Conservation (phyloP, 2,329 filamentous ascomycete genomes). For the Penicillium sp. region DNA sequence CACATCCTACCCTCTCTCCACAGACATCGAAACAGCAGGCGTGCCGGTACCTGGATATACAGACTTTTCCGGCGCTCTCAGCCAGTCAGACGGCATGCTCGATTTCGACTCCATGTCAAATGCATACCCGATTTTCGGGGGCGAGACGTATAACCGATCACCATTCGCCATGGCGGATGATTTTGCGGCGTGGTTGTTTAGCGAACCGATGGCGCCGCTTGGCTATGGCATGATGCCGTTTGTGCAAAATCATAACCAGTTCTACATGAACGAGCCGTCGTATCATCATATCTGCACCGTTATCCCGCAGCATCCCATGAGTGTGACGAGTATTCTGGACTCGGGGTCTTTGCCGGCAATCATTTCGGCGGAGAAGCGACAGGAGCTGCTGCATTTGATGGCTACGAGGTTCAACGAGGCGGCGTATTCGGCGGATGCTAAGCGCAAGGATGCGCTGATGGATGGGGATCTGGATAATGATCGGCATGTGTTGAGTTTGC, state of each 20-base stretch:
- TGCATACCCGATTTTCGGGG: slow-evolving; percentile 79
- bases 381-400: slow-evolving; percentile 78
- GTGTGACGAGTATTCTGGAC: slow-evolving; percentile 78
- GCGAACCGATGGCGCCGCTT: slow-evolving; percentile 57
- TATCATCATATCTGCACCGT: slow-evolving; percentile 48
- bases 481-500: slow-evolving; percentile 66
- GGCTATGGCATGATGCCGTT: slow-evolving; percentile 45
- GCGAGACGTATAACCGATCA: slow-evolving; percentile 76
- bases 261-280: slow-evolving; percentile 48
- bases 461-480: slow-evolving; percentile 68
- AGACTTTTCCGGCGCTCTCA: slow-evolving; percentile 14
- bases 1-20: slow-evolving; percentile 19
- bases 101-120: slow-evolving; percentile 38
- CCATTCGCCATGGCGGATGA: slow-evolving; percentile 85
- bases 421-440: slow-evolving; percentile 66
- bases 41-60: slow-evolving; percentile 17
- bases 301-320: slow-evolving; percentile 73
- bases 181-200: slow-evolving; percentile 80
- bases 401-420: slow-evolving; percentile 75
- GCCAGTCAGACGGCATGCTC: slow-evolving; percentile 17
- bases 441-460: slow-evolving; percentile 70
- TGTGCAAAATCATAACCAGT: slow-evolving; percentile 49
- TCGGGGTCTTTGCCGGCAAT: slow-evolving; percentile 72
- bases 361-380: slow-evolving; percentile 81
- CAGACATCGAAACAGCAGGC: slow-evolving; percentile 15